Conservation (phyloP, 164 flowering plant species). For the Saururus chinensis region DNA sequence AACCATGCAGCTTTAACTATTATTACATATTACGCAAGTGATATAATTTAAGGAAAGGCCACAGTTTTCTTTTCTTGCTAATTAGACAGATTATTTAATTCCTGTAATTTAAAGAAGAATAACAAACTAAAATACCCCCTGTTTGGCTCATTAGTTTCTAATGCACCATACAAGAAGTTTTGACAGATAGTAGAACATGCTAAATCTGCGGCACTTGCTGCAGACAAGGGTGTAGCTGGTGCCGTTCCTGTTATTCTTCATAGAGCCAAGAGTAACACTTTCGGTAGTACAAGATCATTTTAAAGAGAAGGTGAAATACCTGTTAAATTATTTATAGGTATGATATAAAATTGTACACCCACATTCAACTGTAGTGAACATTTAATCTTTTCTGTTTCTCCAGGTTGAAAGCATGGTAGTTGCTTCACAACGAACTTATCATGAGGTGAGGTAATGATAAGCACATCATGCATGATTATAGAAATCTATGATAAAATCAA, state of each 20-base stretch:
- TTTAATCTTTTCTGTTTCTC: constrained; percentile 2
- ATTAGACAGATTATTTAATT: no score
- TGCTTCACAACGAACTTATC: constrained; percentile 84
- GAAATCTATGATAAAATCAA: no score
- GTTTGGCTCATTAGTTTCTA: no score
- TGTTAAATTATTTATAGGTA: background rate
- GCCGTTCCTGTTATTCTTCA: constrained; percentile 79
- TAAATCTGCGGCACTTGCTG: constrained; percentile 86
- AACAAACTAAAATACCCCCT: no score
- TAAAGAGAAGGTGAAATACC: constrained; percentile 52
- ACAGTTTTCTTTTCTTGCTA: no score
- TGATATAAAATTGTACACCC: no score
- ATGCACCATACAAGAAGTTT: no score
- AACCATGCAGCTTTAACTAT: no score
- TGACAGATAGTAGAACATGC: constrained; percentile 70
- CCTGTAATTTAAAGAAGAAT: no score
- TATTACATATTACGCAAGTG: no score
- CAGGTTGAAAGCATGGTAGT: constrained; percentile 85
- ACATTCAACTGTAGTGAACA: background rate
- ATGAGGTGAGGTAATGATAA: constrained; percentile 76
- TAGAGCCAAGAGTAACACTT: constrained; percentile 85
- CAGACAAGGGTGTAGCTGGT: constrained; percentile 90
- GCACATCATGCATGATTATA: no score
- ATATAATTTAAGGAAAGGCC: no score
- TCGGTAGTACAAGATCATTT: constrained; percentile 91